Conservation (phyloP, 805 yeast species). For the Wickerhamiella allomyrinae region DNA sequence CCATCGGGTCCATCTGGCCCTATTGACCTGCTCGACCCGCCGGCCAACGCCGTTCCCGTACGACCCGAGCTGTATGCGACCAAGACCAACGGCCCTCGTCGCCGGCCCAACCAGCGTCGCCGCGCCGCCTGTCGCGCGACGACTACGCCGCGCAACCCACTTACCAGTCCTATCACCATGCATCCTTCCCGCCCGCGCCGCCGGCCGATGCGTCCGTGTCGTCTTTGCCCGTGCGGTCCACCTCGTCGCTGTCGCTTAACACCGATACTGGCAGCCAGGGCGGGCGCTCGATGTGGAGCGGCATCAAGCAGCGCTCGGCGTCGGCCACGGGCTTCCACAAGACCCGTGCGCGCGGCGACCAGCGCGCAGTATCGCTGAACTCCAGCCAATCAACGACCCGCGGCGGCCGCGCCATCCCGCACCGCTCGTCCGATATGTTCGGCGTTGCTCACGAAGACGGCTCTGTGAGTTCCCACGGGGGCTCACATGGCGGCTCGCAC, state of each 20-base stretch:
- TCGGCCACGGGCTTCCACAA: constrained; percentile 8
- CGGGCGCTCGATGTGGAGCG: constrained; percentile 15
- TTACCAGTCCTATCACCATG: not conserved
- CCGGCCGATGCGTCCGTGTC: not conserved
- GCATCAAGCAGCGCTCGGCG: constrained; percentile 16
- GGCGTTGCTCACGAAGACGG: not conserved
- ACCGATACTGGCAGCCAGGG: constrained; percentile 5
- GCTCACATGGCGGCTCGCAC: not conserved
- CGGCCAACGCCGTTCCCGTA: too few relatives aligned
- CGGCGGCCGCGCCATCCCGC: constrained; percentile 21
- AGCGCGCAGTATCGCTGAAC: constrained; percentile 5
- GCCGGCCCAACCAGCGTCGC: not conserved
- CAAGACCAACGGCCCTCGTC: not conserved
- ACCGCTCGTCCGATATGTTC: constrained; percentile 3
- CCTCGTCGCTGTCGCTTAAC: not conserved
- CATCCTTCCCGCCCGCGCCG: too few relatives aligned
- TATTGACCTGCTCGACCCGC: too few relatives aligned
- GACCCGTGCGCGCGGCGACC: not conserved
- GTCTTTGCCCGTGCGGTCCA: not conserved
- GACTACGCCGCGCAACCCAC: not conserved
- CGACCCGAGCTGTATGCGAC: too few relatives aligned
- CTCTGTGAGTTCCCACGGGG: not conserved
- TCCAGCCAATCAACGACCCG: constrained; percentile 11
- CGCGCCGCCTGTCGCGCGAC: not conserved
- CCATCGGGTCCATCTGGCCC: too few relatives aligned